These are phyloP conservation scores for Teratosphaeria zuluensis DNA, from an alignment of 2,329 filamentous ascomycete genomes.

Conservation along the genomic window DNA sequence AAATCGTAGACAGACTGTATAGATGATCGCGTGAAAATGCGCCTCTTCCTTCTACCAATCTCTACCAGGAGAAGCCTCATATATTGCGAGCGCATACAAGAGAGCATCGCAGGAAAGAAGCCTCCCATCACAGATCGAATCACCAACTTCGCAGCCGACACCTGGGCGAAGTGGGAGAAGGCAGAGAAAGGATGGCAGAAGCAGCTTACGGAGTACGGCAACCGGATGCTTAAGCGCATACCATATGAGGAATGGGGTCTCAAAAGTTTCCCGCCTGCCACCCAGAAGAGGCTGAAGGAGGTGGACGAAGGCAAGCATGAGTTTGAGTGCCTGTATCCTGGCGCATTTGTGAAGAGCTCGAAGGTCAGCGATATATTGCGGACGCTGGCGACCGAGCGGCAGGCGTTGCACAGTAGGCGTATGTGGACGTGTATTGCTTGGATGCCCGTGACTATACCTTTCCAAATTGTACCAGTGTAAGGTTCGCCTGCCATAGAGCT, in stretches of 20 bases:
- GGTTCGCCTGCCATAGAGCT: constrained; percentile 23
- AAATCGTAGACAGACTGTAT: background rate
- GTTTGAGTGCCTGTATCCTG: constrained; percentile 36
- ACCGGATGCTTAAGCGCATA: constrained; percentile 74
- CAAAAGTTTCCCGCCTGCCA: constrained; percentile 83
- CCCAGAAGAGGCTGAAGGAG: constrained; percentile 53
- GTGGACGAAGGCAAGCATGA: constrained; percentile 53
- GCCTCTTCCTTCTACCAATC: constrained; percentile 85
- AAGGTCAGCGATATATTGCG: constrained; percentile 54
- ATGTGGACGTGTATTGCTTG: constrained; percentile 72
- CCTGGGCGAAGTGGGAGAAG: constrained; percentile 83
- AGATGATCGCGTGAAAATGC: constrained; percentile 48
- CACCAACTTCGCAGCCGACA: constrained; percentile 60
- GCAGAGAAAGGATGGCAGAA: constrained; percentile 68
- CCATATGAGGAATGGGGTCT: constrained; percentile 97
- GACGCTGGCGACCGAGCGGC: constrained; percentile 67
- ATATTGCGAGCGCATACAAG: constrained; percentile 67
- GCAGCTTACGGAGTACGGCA: constrained; percentile 75
- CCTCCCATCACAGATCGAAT: constrained; percentile 58
- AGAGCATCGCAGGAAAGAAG: constrained; percentile 34
- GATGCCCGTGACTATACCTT: constrained; percentile 74
- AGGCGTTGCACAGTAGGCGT: constrained; percentile 64
- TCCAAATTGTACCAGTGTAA: constrained; percentile 78
- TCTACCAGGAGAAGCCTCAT: constrained; percentile 84
- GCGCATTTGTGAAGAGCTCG: constrained; percentile 5